Evolutionary conservation across 768 basidiomycete genomes (phyloP).

Genomic region (Rhodotorula graminis): DNA sequence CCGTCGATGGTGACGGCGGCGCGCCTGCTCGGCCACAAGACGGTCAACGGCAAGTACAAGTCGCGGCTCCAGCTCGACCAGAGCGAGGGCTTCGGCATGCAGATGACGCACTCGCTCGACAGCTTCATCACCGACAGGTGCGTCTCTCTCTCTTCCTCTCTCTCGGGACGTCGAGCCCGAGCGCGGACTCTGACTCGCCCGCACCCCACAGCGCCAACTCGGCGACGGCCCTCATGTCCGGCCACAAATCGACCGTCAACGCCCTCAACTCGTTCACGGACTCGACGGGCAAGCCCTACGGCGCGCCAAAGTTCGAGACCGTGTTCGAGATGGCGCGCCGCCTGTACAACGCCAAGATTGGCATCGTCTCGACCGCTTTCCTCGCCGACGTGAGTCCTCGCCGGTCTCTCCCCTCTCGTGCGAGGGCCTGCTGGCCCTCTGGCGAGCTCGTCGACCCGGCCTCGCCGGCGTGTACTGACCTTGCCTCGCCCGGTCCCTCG

Average conservation of each 20-base stretch:
- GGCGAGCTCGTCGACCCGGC: too few relatives aligned
- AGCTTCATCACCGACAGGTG: conserved; percentile 35
- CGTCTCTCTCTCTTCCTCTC: background rate
- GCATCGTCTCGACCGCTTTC: conserved; percentile 49
- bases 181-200: background rate
- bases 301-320: conserved; percentile 48
- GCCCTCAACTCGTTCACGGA: conserved; percentile 35
- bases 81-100: conserved; percentile 42
- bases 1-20: conserved; percentile 47
- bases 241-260: conserved; percentile 48
- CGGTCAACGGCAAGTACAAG: conserved; percentile 49
- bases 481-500: conserved; percentile 45
- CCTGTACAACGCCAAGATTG: conserved; percentile 45
- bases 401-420: conserved; percentile 48
- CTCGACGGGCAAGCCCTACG: conserved; percentile 42
- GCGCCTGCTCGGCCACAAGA: conserved; percentile 49
- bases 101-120: conserved; percentile 42
- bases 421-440: too few relatives aligned
- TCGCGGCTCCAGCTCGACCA: conserved; percentile 42
- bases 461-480: conserved; percentile 44
- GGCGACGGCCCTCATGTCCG: conserved; percentile 48
- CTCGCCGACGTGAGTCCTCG: conserved; percentile 44
- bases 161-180: too few relatives aligned
- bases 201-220: conserved; percentile 48
- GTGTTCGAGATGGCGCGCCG: conserved; percentile 46